These are phyloP conservation scores for Trichoderma sp. DNA, from an alignment of 2,329 filamentous ascomycete genomes.

Conservation along the genomic window DNA sequence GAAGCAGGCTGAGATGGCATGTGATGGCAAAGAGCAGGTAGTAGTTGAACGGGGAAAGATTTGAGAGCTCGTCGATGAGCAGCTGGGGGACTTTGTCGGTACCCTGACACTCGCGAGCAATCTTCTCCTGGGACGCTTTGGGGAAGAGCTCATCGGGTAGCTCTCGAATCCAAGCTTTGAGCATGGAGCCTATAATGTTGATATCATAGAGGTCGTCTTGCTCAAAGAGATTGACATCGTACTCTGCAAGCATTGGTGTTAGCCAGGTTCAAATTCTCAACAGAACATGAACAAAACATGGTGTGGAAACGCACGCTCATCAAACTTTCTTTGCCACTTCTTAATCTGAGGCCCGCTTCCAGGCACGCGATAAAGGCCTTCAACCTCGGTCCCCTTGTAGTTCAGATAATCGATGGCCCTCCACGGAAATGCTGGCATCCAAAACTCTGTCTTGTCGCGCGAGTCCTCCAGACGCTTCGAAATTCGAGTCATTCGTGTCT, in stretches of 20 bases:
- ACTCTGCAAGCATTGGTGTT: constrained; percentile 53
- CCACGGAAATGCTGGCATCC: constrained; percentile 97
- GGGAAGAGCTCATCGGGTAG: constrained; percentile 94
- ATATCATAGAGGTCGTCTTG: constrained; percentile 90
- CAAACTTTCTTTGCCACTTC: constrained; percentile 90
- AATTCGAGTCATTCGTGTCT: constrained; percentile 87
- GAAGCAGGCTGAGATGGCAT: constrained; percentile 87
- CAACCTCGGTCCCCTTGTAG: constrained; percentile 90
- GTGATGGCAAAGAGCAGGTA: constrained; percentile 97
- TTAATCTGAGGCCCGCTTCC: constrained; percentile 89
- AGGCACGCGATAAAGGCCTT: constrained; percentile 89
- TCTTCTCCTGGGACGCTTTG: constrained; percentile 76
- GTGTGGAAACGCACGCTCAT: constrained; percentile 62
- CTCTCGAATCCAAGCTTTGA: constrained; percentile 94
- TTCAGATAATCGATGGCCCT: constrained; percentile 95
- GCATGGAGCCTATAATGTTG: constrained; percentile 93
- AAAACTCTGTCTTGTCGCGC: constrained; percentile 94
- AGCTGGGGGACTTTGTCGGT: constrained; percentile 79
- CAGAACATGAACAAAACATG: neutral
- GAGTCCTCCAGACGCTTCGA: constrained; percentile 86
- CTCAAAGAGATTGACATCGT: constrained; percentile 87
- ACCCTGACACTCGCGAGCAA: constrained; percentile 77
- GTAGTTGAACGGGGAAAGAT: constrained; percentile 95
- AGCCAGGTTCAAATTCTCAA: constrained; percentile 25
- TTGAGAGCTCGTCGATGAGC: constrained; percentile 88